A percentile compares a stretch with the other conserved stretches of the same genome.
phyloP scores from a whole-genome alignment of 192 early-diverging fungal species.

The Endogone sp. region DNA sequence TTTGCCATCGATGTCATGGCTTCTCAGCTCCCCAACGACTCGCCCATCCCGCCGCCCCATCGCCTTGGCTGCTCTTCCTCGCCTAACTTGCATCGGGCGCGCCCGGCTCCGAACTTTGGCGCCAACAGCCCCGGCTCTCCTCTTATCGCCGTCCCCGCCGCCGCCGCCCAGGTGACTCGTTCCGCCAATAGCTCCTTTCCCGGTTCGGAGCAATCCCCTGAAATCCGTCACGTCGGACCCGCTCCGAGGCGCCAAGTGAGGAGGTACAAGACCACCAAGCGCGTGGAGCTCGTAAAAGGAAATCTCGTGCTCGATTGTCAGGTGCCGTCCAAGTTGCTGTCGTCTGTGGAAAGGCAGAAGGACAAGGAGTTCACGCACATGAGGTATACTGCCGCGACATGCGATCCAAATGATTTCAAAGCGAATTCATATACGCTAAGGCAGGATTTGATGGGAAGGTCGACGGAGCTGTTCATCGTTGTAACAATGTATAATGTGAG shows the following conservation, averaged over 20 bases:
- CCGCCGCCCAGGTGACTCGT: no score
- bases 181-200: no score
- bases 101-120: no score
- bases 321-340: slow-evolving; percentile 52
- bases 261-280: slow-evolving; percentile 32
- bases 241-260: slow-evolving; percentile 36
- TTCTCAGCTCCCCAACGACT: no score
- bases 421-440: slow-evolving; percentile 58
- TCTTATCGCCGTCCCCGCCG: no score
- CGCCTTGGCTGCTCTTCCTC: no score
- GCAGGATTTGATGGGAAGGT: slow-evolving; percentile 55
- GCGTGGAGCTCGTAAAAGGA: slow-evolving; percentile 59
- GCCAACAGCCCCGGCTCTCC: no score
- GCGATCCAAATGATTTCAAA: slow-evolving; percentile 57
- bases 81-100: no score
- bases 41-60: no score
- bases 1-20: no score
- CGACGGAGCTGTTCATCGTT: slow-evolving; percentile 77
- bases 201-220: no score
- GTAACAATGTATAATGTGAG: slow-evolving; percentile 72
- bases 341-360: slow-evolving; percentile 33
- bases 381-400: slow-evolving; percentile 72
- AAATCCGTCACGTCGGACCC: neutral
- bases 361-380: slow-evolving; percentile 71
- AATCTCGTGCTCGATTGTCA: slow-evolving; percentile 72